These are phyloP conservation scores for Sporisorium graminicola DNA, from an alignment of 1,284 basidiomycete species.

Conservation along the genomic window DNA sequence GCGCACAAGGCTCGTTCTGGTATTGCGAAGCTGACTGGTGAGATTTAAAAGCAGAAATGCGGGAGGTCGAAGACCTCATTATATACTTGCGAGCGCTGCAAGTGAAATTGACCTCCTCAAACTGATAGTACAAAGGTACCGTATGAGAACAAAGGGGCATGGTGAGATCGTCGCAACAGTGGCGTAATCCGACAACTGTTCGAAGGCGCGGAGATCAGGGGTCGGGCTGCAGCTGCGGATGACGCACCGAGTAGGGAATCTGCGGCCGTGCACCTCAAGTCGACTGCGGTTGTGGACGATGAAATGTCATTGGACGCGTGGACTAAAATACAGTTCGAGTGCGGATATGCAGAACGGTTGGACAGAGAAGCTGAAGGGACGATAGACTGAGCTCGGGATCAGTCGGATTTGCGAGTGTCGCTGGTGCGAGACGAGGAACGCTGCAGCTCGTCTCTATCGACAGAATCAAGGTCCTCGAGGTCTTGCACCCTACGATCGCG, in stretches of 20 bases:
- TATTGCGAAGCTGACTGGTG: too few species aligned
- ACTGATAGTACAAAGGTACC: too few species aligned
- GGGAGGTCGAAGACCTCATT: too few species aligned
- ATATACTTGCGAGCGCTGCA: too few species aligned
- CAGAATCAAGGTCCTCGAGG: conserved; percentile 37
- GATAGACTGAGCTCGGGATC: neutral
- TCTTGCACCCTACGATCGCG: conserved; percentile 42
- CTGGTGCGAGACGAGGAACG: conserved; percentile 39
- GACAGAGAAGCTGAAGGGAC: neutral
- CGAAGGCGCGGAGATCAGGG: too few species aligned
- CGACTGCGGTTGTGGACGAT: neutral
- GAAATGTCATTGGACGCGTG: neutral
- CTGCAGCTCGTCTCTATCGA: conserved; percentile 39
- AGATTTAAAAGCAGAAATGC: too few species aligned
- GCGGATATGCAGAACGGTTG: conserved; percentile 6
- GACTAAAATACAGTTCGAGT: conserved; percentile 21
- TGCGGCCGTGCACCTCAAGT: neutral
- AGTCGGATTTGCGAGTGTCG: conserved; percentile 48
- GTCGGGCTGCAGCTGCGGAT: neutral
- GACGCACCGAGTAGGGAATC: neutral
- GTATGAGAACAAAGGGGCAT: too few species aligned
- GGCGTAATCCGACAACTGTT: too few species aligned
- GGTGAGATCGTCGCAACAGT: too few species aligned
- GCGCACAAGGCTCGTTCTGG: too few species aligned
- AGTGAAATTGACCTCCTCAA: too few species aligned